These are phyloP conservation scores for Citeromyces siamensis DNA, from an alignment of 1,139 yeast genomes.

Conservation along the genomic window DNA sequence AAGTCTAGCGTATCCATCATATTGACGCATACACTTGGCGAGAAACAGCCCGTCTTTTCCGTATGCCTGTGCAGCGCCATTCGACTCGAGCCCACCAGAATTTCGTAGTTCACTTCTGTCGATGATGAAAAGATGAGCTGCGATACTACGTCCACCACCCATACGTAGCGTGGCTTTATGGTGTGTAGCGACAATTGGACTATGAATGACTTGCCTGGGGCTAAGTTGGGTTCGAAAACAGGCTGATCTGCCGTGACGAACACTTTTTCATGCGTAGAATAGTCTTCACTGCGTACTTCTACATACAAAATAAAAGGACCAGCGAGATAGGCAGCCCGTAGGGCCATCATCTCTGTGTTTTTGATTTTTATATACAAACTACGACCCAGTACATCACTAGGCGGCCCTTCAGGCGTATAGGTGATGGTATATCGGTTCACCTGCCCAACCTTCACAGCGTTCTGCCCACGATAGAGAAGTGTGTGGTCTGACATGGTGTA, in stretches of 20 bases:
- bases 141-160: conserved; percentile 81
- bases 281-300: conserved; percentile 61
- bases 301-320: conserved; percentile 89
- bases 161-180: conserved; percentile 35
- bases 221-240: conserved; percentile 38
- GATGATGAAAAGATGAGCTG: conserved; percentile 70
- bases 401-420: conserved; percentile 13
- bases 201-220: conserved; percentile 38
- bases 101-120: conserved; percentile 60
- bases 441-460: conserved; percentile 42
- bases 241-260: conserved; percentile 55
- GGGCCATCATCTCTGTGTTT: conserved; percentile 61
- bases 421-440: conserved; percentile 27
- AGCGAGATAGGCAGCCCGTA: conserved; percentile 78
- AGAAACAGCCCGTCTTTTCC: conserved; percentile 16
- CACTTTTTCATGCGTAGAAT: conserved; percentile 37
- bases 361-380: conserved; percentile 55
- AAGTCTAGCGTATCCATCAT: conserved; percentile 55
- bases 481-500: not conserved
- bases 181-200: conserved; percentile 38
- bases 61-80: conserved; percentile 26
- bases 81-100: conserved; percentile 43
- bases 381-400: conserved; percentile 8
- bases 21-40: conserved; percentile 24
- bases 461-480: conserved; percentile 4